Base-by-base conservation (phyloP, 2,329 filamentous ascomycete species). In the Bisporella sp. region DNA sequence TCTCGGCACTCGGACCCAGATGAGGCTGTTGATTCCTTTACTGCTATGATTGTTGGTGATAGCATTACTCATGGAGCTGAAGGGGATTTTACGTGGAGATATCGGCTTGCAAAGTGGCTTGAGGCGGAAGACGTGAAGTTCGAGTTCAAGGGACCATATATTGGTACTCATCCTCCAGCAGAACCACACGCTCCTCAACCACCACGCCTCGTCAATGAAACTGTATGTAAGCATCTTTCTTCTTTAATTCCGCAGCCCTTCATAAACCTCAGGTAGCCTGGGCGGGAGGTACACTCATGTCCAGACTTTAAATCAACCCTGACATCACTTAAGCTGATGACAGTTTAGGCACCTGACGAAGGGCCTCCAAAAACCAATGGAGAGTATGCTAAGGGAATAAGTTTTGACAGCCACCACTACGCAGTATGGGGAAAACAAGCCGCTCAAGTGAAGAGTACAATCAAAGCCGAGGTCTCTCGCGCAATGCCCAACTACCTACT, bases 81-180 rank as follows among this genome's bases (percentile, higher is more conserved):
- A 50, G 69, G 66, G 31, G 70, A 72, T 53, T 69, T 61, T 47
- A 73, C 70, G 7, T 73, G 70, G 71, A 63, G 70, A 6, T 73
- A 68, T 46, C 63, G 69, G 4, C 54, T 73, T 9, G 71, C 65
- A 63, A 49, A 71, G 45, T 73, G 70, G 69, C 62, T 71, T 46
- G 53, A 53, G 2, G 39, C 45, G 11, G 52, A 65, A 29, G 32
- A 48, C 4, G 47, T 64, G 32, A 31, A 53, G 41, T 56, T 64
- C 8, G 46, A 57, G 9, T 68, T 70, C 45, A 64, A 66, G 9
- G 70, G 70, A 8, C 68, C 67, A 3, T 71, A 65, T 55, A 61
- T 50, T n/a, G 68, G 68, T 42, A 69, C 68, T 28, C 7, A 28
- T 12, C 13, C 40, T 12, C 13, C 3, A 8, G 40, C 35, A 11